Base-by-base conservation (phyloP, 139 green algal species). In the Trebouxia sp. region DNA sequence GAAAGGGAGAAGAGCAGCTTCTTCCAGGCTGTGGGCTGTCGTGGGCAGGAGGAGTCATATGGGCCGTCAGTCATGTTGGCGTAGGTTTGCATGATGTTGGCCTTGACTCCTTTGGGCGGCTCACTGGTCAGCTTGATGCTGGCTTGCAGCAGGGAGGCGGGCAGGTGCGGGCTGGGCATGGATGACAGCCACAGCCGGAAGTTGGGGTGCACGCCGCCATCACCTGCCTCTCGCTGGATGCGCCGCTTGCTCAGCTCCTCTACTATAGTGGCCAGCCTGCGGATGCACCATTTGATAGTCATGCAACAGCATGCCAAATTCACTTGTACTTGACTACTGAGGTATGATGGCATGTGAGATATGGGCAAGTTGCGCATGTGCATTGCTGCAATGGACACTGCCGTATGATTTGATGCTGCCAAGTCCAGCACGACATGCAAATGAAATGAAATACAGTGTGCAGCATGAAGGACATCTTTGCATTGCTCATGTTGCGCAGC, bases 131-230 rank as follows among this genome's bases (percentile, higher is more conserved):
- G 58, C 82, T 96, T 94, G 74, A 96, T 88, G 50, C 91, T 87
- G 72, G 86, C 91, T 75, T 94, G 87, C 50, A 96, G 90, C 69
- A 97, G 89, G 67, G 89, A 85, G 65, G 94, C 88, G 7, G 93
- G 93, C 86, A 97, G 95, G 79, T 86, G 76, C 17, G 76, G 78
- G 45, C 66, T 81, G 38, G 92, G 93, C 92, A 95, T 95, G 77
- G 87, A 91, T 0, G 92, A 95, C 30, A 97, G 89, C 93, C 93
- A 97, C 43, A 97, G 86, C 24, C 93, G 82, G 84, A 97, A 97
- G 81, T 93, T 90, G 7, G 87, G 83, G 79, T 97, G 89, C 56
- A 93, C 81, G 6, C 48, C 72, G 7, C 26, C 41, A 20, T 77
- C 67, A 22, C 41, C 41, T 32, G 38, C 67, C 28, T 72, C 62